Percentiles rank a stretch among this genome's conserved stretches.
Evolutionary conservation across 2,329 filamentous ascomycete species (phyloP).

Genomic region (Xylaria sp.): DNA sequence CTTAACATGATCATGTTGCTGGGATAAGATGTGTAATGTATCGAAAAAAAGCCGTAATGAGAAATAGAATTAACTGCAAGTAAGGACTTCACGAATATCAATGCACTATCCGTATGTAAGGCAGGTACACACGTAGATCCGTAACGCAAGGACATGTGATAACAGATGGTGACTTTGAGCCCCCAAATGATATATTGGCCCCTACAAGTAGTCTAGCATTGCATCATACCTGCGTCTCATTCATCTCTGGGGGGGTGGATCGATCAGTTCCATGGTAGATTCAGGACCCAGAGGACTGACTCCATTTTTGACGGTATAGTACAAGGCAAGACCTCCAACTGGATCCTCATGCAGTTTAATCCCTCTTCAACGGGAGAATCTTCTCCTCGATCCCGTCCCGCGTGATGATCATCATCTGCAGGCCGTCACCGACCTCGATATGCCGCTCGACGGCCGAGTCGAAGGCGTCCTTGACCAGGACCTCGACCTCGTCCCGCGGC

Average conservation of each 20-base stretch:
- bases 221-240: not conserved
- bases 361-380: constrained; percentile 83
- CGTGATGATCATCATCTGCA: constrained; percentile 95
- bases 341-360: constrained; percentile 54
- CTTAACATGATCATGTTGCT: too few relatives aligned
- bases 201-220: not conserved
- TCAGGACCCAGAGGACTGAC: constrained; percentile 16
- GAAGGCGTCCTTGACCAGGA: constrained; percentile 94
- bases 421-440: constrained; percentile 95
- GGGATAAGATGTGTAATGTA: too few relatives aligned
- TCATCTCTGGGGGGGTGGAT: not conserved
- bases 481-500: constrained; percentile 73
- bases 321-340: constrained; percentile 11
- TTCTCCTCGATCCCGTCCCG: constrained; percentile 86
- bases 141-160: too few relatives aligned
- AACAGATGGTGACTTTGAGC: too few relatives aligned
- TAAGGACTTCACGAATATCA: too few relatives aligned
- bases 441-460: constrained; percentile 97
- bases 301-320: constrained; percentile 28
- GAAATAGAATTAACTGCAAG: too few relatives aligned
- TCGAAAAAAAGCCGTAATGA: too few relatives aligned
- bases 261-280: constrained; percentile 21
- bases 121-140: too few relatives aligned
- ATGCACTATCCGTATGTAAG: too few relatives aligned
- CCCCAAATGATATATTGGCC: not conserved